Base-by-base conservation (phyloP, 179 eudicot genomes). In the Silene coronaria region DNA sequence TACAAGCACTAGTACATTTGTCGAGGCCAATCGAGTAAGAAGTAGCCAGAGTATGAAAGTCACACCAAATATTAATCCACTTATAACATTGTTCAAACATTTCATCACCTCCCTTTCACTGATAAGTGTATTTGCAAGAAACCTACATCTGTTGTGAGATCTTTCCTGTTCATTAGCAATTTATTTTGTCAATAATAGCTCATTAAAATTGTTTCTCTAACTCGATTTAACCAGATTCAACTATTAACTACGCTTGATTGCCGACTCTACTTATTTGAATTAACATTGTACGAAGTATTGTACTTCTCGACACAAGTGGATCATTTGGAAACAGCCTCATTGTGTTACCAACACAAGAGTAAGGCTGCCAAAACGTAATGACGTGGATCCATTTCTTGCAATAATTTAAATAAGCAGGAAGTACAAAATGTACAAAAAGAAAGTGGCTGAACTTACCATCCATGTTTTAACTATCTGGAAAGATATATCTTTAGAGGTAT, bases 31-130 rank as follows among this genome's bases (percentile, higher is more conserved):
- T 0, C 67, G 72, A 3, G 77, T 66, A 5, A 80, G 28, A 17
- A 80, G 51, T 12, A 80, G 75, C 83, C 83, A 81, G 13, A 73
- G 13, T 42, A 77, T 19, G 9, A 81, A 27, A 34, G 60, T 36
- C 4, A 10, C 77, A n/a, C 4, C 45, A 5, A 77, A 19, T 16
- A 81, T 26, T 21, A 73, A 1, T 21, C 23, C 45, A 2, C 75
- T 81, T 8, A 81, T 51, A 4, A 81, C 64, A 28, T 28, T 53
- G 70, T 81, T 51, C 73, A 81, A 67, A 24, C 67, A 61, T 3
- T 24, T 67, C 11, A 60, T 69, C 12, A 73, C 75, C 53, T 73
- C 80, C 57, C 42, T 68, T 4, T 72, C 64, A 24, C 60, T 74
- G 1, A 38, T 62, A 34, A 77, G 24, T 0, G 78, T 78, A 78